These are phyloP conservation scores for Talaromyces trachyspermus DNA, from an alignment of 495 filamentous ascomycete species.

Conservation along the genomic window DNA sequence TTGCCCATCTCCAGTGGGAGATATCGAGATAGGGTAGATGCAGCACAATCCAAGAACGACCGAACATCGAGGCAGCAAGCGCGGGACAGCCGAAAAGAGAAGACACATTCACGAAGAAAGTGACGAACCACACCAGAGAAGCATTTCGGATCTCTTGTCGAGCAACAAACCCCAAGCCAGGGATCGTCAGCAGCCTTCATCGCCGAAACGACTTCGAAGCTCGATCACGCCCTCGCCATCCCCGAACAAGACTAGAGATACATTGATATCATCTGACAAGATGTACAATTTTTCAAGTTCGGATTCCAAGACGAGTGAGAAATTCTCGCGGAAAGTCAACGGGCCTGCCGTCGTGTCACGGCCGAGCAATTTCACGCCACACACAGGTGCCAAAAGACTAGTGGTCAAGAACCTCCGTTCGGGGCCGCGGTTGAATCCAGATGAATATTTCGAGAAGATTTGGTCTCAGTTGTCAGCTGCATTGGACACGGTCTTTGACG, in stretches of 20 bases:
- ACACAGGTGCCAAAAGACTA: constrained; percentile 67
- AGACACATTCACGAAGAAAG: constrained; percentile 38
- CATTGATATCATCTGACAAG: constrained; percentile 22
- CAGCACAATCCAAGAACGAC: constrained; percentile 35
- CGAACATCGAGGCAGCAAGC: constrained; percentile 43
- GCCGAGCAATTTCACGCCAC: constrained; percentile 34
- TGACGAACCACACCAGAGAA: constrained; percentile 36
- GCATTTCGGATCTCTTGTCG: constrained; percentile 43
- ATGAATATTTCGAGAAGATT: constrained; percentile 64
- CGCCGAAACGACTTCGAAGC: constrained; percentile 37
- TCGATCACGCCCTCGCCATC: constrained; percentile 28
- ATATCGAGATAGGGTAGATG: constrained; percentile 33
- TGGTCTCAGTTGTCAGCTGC: constrained; percentile 67
- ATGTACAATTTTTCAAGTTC: constrained; percentile 44
- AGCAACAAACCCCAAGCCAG: constrained; percentile 16
- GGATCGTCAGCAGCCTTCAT: constrained; percentile 13
- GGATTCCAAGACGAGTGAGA: constrained; percentile 23
- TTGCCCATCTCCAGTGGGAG: constrained; percentile 3
- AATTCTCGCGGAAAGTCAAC: constrained; percentile 18
- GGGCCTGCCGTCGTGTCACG: constrained; percentile 18
- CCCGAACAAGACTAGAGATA: constrained; percentile 7
- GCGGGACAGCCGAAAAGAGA: constrained; percentile 40
- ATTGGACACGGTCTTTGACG: constrained; percentile 61
- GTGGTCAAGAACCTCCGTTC: constrained; percentile 78
- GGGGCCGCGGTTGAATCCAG: constrained; percentile 47